phyloP scores from a whole-genome alignment of 129 eudicot genomes.

The Lactuca saligna region DNA sequence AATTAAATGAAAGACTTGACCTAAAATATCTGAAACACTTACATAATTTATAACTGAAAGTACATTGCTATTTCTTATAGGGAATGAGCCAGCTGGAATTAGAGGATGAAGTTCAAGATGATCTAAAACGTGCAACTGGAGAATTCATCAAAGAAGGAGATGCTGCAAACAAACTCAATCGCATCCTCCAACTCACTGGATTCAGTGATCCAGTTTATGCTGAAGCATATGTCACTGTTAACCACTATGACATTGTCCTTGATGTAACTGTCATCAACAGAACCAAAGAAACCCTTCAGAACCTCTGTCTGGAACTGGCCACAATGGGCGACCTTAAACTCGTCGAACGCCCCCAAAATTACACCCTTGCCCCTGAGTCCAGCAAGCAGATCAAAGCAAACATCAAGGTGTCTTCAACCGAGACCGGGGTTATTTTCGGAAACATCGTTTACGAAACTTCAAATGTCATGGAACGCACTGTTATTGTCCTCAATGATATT shows the following conservation, averaged over 20 bases:
- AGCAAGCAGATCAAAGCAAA: slow-evolving; percentile 96
- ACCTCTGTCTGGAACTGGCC: slow-evolving; percentile 93
- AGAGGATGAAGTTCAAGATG: slow-evolving; percentile 97
- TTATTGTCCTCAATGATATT: slow-evolving; percentile 88
- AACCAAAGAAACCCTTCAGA: slow-evolving; percentile 93
- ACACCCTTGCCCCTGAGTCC: slow-evolving; percentile 90
- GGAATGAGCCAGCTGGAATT: slow-evolving; percentile 97
- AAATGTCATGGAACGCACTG: slow-evolving; percentile 83
- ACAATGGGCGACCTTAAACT: slow-evolving; percentile 99
- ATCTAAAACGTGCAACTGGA: slow-evolving; percentile 94
- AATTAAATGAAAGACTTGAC: no score
- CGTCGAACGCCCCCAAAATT: slow-evolving; percentile 97
- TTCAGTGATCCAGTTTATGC: slow-evolving; percentile 98
- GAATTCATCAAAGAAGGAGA: slow-evolving; percentile 86
- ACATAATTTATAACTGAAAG: not conserved
- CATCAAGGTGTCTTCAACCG: slow-evolving; percentile 96
- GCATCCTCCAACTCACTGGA: slow-evolving; percentile 94
- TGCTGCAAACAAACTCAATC: slow-evolving; percentile 84
- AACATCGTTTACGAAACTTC: slow-evolving; percentile 95
- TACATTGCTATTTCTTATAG: slow-evolving; percentile 27
- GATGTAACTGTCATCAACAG: slow-evolving; percentile 94
- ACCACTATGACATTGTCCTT: slow-evolving; percentile 94
- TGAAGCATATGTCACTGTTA: slow-evolving; percentile 96
- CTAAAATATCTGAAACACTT: no score
- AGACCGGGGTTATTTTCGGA: slow-evolving; percentile 95